Base-by-base conservation (phyloP, 2,329 filamentous ascomycete genomes). In the Byssothecium circinans region DNA sequence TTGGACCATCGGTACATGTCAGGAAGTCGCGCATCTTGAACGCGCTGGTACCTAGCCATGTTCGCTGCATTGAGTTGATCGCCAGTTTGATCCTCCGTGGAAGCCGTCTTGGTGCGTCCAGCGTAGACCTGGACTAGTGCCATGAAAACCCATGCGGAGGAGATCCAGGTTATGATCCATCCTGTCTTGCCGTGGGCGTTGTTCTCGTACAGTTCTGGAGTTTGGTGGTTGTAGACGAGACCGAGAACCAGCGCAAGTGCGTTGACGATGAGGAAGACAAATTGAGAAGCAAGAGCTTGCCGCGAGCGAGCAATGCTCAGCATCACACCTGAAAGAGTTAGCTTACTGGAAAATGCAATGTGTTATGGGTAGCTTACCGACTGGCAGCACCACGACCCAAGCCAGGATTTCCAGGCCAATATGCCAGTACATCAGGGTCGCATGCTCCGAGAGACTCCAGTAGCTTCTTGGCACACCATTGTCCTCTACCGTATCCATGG, bases 151-250 rank as follows among this genome's bases (percentile, higher is more conserved):
- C 96, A 92, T 0, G 80, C 83, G 43, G 78, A 78, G 10, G 88
- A 78, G 3, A 91, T 76, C 77, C 83, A 87, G 2, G 87, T 92
- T 23, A 87, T 79, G 34, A 89, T 78, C 92, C 92, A 97, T 45
- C 91, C 91, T 35, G 92, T 80, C 69, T 88, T 91, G 74, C 91
- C 85, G 69, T 96, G 91, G n/a, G 87, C 82, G 65, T 95, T 95
- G 65, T 88, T 86, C 25, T 85, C 84, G 67, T 96, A 96, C 18
- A 96, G 75, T 64, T 96, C 89, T 1, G 91, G 90, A 0, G 90
- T 95, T 54, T 81, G 84, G 48, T 81, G 78, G 67, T 94, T 90
- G 76, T 96, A 96, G 47, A 74, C 52, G 47, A 73, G 56, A 49
- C 71, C 62, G 43, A 73, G 52, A 44, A 75, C 53, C 20, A 75